Conservation (phyloP, 139 green algal species). For the Picochlorum costavermella region DNA sequence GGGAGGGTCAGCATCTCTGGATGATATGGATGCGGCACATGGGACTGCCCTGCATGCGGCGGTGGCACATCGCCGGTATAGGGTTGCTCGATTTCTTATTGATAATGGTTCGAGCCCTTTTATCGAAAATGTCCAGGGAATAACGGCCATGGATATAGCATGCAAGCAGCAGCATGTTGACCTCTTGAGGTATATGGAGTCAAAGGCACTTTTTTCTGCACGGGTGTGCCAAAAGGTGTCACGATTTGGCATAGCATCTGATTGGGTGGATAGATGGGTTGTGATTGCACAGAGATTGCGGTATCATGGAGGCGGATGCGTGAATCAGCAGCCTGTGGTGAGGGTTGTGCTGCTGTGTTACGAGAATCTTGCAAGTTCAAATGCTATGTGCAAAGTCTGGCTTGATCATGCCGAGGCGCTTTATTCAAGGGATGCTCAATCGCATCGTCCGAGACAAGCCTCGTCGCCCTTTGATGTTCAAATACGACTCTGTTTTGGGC, state of each 20-base stretch:
- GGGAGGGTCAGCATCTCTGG: conserved; percentile 12
- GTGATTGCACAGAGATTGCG: conserved; percentile 21
- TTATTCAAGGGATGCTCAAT: not conserved
- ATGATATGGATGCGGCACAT: conserved; percentile 9
- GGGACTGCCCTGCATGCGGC: conserved; percentile 36
- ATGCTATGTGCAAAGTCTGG: not conserved
- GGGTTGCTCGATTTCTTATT: conserved; percentile 34
- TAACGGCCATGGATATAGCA: conserved; percentile 42
- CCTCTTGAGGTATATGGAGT: conserved; percentile 35
- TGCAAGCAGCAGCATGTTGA: conserved; percentile 26
- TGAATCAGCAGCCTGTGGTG: not conserved
- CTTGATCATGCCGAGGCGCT: not conserved
- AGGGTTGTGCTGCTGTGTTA: not conserved
- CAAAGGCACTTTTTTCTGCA: conserved; percentile 13
- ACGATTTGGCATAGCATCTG: conserved; percentile 8
- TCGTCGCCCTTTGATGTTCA: not conserved
- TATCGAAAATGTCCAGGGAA: conserved; percentile 36
- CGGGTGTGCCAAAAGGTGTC: conserved; percentile 36
- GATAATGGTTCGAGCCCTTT: conserved; percentile 30
- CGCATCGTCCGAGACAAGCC: not conserved
- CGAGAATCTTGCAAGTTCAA: not conserved
- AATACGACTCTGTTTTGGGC: too few species aligned
- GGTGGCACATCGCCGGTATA: conserved; percentile 19
- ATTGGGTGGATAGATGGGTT: conserved; percentile 24
- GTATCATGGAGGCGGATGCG: conserved; percentile 3